Conservation (phyloP, 768 basidiomycete species). For the Omphalotus guepiniiformis region DNA sequence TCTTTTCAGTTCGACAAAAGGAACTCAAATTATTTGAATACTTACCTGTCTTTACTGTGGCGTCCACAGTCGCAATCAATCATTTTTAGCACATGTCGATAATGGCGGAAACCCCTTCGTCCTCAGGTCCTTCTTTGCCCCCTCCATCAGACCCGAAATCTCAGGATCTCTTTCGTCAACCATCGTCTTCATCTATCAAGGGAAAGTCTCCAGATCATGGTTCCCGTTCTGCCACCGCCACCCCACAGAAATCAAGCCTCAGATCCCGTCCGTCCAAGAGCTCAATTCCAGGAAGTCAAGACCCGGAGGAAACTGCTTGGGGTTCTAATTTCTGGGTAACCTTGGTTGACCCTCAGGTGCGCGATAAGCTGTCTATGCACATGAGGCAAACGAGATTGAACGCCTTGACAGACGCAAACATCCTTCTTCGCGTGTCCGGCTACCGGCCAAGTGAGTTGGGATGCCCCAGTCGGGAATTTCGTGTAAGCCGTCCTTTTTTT, state of each 20-base stretch:
- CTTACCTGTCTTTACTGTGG: not conserved
- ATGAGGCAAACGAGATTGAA: conserved; percentile 9
- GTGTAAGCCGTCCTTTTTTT: conserved; percentile 51
- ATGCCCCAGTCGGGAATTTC: conserved; percentile 84
- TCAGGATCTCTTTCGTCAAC: conserved; percentile 1
- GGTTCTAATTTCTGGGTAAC: conserved; percentile 95
- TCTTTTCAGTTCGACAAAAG: not conserved
- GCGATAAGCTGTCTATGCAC: conserved; percentile 21
- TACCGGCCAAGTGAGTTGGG: conserved; percentile 91
- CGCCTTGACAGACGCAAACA: conserved; percentile 43
- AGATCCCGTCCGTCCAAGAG: conserved; percentile 8
- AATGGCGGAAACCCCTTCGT: not conserved
- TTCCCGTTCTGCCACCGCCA: not conserved
- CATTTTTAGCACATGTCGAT: not conserved
- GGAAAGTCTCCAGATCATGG: not conserved
- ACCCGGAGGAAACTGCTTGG: conserved; percentile 58
- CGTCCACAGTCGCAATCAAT: conserved; percentile 4
- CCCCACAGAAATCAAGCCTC: conserved; percentile 19
- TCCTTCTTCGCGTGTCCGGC: conserved; percentile 93
- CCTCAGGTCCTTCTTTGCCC: not conserved
- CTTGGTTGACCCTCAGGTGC: conserved; percentile 83
- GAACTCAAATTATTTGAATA: not conserved
- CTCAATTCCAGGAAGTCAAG: conserved; percentile 19
- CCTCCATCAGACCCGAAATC: not conserved
- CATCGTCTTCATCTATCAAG: conserved; percentile 4